A percentile compares a stretch with the other conserved stretches of the same genome.
phyloP scores from a whole-genome alignment of 192 early-diverging fungal species.

The Chytriomyces sp. region DNA sequence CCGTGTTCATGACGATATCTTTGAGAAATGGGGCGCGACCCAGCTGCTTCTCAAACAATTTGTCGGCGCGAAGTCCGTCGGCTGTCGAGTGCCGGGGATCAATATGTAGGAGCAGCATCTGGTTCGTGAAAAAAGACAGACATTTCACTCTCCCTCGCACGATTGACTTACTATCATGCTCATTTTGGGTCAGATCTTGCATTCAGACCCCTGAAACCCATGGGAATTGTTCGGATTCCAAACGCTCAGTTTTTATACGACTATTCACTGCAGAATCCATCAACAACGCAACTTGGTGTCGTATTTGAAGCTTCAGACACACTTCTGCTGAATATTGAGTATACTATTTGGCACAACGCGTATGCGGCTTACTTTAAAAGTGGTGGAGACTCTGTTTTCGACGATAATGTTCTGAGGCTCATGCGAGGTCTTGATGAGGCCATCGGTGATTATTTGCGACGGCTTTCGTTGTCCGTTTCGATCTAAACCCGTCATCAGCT shows the following conservation, averaged over 20 bases:
- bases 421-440: constrained; percentile 68
- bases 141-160: too few species aligned
- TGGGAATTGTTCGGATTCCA: constrained; percentile 60
- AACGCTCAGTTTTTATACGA: constrained; percentile 62
- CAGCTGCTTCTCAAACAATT: constrained; percentile 73
- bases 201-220: constrained; percentile 34
- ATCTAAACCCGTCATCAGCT: background rate
- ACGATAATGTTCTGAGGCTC: constrained; percentile 55
- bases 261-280: constrained; percentile 64
- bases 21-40: constrained; percentile 51
- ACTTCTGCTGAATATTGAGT: constrained; percentile 54
- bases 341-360: constrained; percentile 74
- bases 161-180: background rate
- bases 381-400: constrained; percentile 58
- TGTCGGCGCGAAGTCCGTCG: constrained; percentile 93
- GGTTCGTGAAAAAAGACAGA: too few species aligned
- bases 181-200: constrained; percentile 22
- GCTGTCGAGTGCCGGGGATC: constrained; percentile 53
- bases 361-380: constrained; percentile 47
- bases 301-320: constrained; percentile 41
- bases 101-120: too few species aligned
- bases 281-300: constrained; percentile 61
- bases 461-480: too few species aligned
- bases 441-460: constrained; percentile 46
- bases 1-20: constrained; percentile 42